A percentile compares a stretch with the other conserved stretches of the same genome.
Evolutionary conservation across 2,329 filamentous ascomycete genomes (phyloP).

Genomic region (Phyllachora maydis): DNA sequence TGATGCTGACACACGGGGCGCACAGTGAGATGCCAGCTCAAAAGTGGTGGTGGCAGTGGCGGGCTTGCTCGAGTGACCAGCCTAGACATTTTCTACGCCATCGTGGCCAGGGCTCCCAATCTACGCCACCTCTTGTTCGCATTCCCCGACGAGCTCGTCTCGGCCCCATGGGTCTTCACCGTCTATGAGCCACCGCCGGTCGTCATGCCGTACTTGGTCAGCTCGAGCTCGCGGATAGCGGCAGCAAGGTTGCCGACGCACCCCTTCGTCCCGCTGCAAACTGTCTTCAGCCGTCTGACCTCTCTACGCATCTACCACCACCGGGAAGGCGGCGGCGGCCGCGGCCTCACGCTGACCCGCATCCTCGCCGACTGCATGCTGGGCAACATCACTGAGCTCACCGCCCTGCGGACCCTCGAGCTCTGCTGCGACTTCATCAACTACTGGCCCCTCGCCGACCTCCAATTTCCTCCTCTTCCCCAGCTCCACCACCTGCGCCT

Average conservation of each 20-base stretch:
- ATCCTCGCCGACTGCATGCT: constrained; percentile 6
- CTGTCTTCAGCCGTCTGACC: constrained; percentile 4
- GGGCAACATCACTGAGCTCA: constrained; percentile 4
- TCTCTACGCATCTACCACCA: constrained; percentile 10
- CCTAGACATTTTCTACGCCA: constrained; percentile 5
- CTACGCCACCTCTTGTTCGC: constrained; percentile 7
- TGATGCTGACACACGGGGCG: constrained; percentile 5
- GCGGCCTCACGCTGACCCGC: constrained; percentile 6
- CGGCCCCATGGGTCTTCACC: background rate
- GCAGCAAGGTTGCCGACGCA: background rate
- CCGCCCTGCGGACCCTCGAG: constrained; percentile 7
- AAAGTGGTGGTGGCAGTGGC: constrained; percentile 4
- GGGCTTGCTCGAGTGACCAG: too few relatives aligned
- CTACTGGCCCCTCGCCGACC: constrained; percentile 1
- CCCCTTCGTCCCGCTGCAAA: constrained; percentile 3
- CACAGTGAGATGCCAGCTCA: constrained; percentile 1
- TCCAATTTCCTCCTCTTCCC: constrained; percentile 5
- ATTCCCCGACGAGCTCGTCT: constrained; percentile 6
- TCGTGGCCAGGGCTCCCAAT: constrained; percentile 6
- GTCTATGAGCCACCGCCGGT: constrained; percentile 2
- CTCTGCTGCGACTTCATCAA: constrained; percentile 7
- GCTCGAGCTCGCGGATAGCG: constrained; percentile 1
- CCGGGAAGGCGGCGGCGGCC: constrained; percentile 5
- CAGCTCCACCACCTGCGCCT: constrained; percentile 7
- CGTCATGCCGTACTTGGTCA: constrained; percentile 2